Percentiles rank a stretch among this genome's conserved stretches.
These are phyloP conservation scores for Rhodotorula sphaerocarpa DNA, from an alignment of 768 basidiomycete species.

Conservation along the genomic window DNA sequence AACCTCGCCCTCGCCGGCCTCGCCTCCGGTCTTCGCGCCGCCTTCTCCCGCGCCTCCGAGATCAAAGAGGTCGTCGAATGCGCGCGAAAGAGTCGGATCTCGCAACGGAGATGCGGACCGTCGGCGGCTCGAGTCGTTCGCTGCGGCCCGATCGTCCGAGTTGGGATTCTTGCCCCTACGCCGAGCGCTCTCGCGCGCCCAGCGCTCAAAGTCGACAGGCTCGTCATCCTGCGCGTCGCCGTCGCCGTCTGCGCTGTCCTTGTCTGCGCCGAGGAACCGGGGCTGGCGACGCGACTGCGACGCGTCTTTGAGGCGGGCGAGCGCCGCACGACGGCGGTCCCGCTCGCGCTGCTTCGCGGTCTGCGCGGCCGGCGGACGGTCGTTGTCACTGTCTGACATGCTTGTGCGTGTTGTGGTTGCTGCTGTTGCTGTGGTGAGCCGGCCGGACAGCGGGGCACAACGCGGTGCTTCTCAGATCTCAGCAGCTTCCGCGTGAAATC, in stretches of 20 bases:
- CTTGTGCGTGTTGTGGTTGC: too few species aligned
- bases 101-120: not conserved
- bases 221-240: not conserved
- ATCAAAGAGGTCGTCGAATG: conserved; percentile 25
- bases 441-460: too few species aligned
- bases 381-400: not conserved
- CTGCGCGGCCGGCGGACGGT: too few species aligned
- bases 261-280: conserved; percentile 33
- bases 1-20: conserved; percentile 8
- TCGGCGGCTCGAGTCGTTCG: too few species aligned
- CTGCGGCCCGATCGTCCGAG: too few species aligned
- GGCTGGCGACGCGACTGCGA: conserved; percentile 14
- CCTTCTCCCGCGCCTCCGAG: not conserved
- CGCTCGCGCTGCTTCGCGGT: not conserved
- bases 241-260: conserved; percentile 26
- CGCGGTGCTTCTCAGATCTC: too few species aligned
- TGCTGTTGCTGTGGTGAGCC: too few species aligned
- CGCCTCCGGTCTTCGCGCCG: not conserved
- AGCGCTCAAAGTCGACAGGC: conserved; percentile 14
- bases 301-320: conserved; percentile 13
- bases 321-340: conserved; percentile 6
- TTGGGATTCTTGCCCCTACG: conserved; percentile 27
- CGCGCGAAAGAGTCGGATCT: conserved; percentile 1
- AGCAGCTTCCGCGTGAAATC: too few species aligned
- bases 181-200: conserved; percentile 40